Evolutionary conservation across 441 rosid genomes (phyloP).

Genomic region (Raphanus hybrid): DNA sequence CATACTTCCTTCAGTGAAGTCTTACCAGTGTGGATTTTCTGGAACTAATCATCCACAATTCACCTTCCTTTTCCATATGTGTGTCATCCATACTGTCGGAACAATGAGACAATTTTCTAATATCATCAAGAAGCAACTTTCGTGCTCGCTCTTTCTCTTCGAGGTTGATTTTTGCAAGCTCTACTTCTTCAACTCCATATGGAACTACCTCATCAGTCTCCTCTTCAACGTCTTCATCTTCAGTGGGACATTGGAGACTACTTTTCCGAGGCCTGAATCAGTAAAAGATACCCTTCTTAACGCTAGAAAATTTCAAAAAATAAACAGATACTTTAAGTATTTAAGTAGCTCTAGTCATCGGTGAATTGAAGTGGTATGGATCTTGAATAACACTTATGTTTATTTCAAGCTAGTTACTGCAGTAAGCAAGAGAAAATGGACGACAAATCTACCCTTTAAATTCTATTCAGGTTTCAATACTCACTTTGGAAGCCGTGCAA

Average conservation of each 20-base stretch:
- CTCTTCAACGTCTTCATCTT: constrained; percentile 98
- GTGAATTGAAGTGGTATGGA: constrained; percentile 27
- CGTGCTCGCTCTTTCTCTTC: constrained; percentile 80
- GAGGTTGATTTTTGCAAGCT: constrained; percentile 87
- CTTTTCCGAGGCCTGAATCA: constrained; percentile 89
- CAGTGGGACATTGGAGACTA: constrained; percentile 87
- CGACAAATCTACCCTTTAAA: constrained; percentile 2
- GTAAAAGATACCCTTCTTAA: constrained; percentile 27
- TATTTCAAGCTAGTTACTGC: constrained; percentile 24
- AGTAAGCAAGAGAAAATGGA: constrained; percentile 25
- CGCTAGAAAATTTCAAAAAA: background rate
- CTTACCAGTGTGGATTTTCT: constrained; percentile 80
- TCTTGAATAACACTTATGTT: background rate
- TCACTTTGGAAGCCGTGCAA: constrained; percentile 98
- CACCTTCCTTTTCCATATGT: constrained; percentile 54
- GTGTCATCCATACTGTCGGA: constrained; percentile 63
- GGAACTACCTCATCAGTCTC: constrained; percentile 99
- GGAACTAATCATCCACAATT: constrained; percentile 80
- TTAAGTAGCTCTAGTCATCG: constrained; percentile 15
- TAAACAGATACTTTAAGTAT: constrained; percentile 10
- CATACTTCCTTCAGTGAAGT: constrained; percentile 25
- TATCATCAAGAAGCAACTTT: constrained; percentile 83
- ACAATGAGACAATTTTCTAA: constrained; percentile 70
- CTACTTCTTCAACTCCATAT: constrained; percentile 98
- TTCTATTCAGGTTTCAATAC: constrained; percentile 35